Conservation (phyloP, 83 land plant species). For the Picea abies region DNA sequence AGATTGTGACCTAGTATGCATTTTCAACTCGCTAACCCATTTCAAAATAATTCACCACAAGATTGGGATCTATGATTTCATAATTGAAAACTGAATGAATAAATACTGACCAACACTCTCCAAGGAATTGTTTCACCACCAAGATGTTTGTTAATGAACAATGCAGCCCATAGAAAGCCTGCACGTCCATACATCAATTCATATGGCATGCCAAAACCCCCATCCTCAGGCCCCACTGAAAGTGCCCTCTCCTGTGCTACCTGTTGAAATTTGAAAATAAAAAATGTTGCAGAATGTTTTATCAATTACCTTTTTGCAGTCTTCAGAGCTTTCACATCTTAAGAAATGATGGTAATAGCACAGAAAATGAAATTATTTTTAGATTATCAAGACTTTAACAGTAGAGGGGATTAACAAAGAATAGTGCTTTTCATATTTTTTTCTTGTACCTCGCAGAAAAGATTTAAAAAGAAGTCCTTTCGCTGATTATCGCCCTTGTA, state of each 20-base stretch:
- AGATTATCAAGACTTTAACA: background rate
- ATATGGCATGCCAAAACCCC: slow-evolving; percentile 78
- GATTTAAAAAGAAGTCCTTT: slow-evolving; percentile 40
- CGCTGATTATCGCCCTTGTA: slow-evolving; percentile 41
- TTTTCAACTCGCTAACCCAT: background rate
- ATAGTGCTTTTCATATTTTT: background rate
- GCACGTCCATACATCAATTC: slow-evolving; percentile 83
- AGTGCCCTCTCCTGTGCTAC: slow-evolving; percentile 65
- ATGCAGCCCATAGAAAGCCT: slow-evolving; percentile 72
- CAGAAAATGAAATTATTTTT: background rate
- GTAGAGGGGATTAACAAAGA: background rate
- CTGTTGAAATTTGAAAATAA: slow-evolving; percentile 25
- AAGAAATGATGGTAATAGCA: background rate
- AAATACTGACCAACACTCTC: slow-evolving; percentile 30
- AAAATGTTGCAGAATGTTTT: background rate
- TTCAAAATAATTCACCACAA: no score
- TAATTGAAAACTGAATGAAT: background rate
- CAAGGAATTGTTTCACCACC: slow-evolving; percentile 60
- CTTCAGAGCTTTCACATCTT: background rate
- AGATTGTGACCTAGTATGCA: background rate
- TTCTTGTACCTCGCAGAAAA: slow-evolving; percentile 41
- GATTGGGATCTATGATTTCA: no score
- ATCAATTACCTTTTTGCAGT: background rate
- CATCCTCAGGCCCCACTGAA: slow-evolving; percentile 73
- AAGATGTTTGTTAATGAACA: slow-evolving; percentile 69